Percentiles rank a stretch among this genome's conserved stretches.
phyloP scores from a whole-genome alignment of 208 protist species.

The Naegleria gruberi region DNA sequence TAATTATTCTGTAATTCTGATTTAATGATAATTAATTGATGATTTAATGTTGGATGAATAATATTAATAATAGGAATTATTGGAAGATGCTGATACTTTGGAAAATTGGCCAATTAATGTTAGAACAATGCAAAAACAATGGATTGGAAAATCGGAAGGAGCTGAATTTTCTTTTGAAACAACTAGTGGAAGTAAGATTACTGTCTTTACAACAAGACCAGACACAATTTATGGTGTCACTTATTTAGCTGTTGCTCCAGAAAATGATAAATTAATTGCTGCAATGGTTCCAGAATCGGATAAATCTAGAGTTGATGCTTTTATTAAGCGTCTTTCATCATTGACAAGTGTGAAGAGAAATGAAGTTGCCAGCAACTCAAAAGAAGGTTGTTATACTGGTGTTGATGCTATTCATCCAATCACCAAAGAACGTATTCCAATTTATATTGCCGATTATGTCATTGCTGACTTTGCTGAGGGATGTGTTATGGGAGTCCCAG shows the following conservation, averaged over 20 bases:
- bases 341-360: background rate
- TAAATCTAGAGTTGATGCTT: background rate
- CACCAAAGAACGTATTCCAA: constrained; percentile 34
- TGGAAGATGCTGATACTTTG: constrained; percentile 39
- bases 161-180: constrained; percentile 38
- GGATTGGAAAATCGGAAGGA: constrained; percentile 61
- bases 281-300: background rate
- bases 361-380: background rate
- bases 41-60: background rate
- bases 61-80: constrained; percentile 24
- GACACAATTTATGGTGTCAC: constrained; percentile 57
- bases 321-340: background rate
- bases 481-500: constrained; percentile 62
- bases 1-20: too few species aligned
- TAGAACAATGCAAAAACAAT: constrained; percentile 60
- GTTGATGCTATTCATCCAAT: constrained; percentile 18
- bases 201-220: constrained; percentile 48
- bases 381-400: constrained; percentile 29
- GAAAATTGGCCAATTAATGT: constrained; percentile 48
- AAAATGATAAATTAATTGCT: constrained; percentile 26
- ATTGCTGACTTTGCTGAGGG: constrained; percentile 53
- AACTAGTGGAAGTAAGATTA: background rate
- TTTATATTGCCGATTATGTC: constrained; percentile 56
- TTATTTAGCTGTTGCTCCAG: constrained; percentile 43
- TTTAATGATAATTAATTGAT: too few species aligned